phyloP scores from a whole-genome alignment of 306 rosid genomes.

The Pyrus bretschneideri region DNA sequence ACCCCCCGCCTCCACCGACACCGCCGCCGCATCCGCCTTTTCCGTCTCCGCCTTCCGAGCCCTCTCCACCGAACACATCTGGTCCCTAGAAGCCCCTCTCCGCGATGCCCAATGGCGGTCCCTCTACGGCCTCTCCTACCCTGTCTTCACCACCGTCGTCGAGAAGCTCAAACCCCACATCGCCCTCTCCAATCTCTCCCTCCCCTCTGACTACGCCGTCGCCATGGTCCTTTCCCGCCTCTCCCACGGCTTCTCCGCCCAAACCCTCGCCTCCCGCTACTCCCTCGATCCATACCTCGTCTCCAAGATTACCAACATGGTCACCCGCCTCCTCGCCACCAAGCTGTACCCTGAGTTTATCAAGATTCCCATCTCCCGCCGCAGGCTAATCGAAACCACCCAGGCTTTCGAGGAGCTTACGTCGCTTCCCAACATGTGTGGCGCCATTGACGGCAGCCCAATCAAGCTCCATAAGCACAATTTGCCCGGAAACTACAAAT shows the following conservation, averaged over 20 bases:
- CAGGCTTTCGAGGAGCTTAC: conserved; percentile 82
- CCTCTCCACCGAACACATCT: conserved; percentile 85
- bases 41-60: conserved; percentile 90
- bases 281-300: conserved; percentile 90
- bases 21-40: conserved; percentile 42
- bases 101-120: conserved; percentile 95
- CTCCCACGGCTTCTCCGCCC: conserved; percentile 72
- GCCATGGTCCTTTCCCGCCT: conserved; percentile 96
- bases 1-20: conserved; percentile 5
- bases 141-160: conserved; percentile 80
- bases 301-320: conserved; percentile 94
- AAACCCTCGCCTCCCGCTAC: conserved; percentile 61
- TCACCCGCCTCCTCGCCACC: conserved; percentile 86
- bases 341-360: conserved; percentile 82
- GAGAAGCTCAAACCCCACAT: conserved; percentile 88
- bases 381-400: conserved; percentile 62
- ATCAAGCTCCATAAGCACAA: conserved; percentile 43
- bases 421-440: conserved; percentile 85
- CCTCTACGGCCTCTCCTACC: conserved; percentile 81
- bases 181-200: conserved; percentile 74
- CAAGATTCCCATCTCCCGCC: conserved; percentile 71
- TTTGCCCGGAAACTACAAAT: conserved; percentile 37
- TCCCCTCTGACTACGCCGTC: conserved; percentile 80
- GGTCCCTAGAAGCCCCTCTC: conserved; percentile 90
- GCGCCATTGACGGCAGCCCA: conserved; percentile 73